phyloP scores from a whole-genome alignment of 306 rosid genomes.

The Vachellia pachyceras region DNA sequence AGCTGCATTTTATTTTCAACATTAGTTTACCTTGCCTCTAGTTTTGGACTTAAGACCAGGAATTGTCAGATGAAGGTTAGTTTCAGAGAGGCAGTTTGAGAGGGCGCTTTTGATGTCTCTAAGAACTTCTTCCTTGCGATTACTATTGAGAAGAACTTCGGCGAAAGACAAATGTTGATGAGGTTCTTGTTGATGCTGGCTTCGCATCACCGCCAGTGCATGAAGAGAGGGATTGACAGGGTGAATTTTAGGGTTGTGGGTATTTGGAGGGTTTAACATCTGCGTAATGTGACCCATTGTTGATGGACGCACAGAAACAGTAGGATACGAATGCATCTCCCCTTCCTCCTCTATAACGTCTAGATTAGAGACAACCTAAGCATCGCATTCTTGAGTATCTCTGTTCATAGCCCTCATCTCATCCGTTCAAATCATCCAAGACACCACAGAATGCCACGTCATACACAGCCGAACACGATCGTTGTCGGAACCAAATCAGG shows the following conservation, averaged over 20 bases:
- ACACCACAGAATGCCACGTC: not conserved
- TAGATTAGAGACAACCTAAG: not conserved
- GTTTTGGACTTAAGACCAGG: slow-evolving; percentile 83
- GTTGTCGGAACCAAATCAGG: too few relatives aligned
- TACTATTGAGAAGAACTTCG: slow-evolving; percentile 53
- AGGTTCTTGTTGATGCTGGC: slow-evolving; percentile 38
- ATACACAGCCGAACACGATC: too few relatives aligned
- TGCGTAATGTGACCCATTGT: slow-evolving; percentile 45
- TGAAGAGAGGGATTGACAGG: slow-evolving; percentile 18
- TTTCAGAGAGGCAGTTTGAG: slow-evolving; percentile 74
- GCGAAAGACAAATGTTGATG: slow-evolving; percentile 42
- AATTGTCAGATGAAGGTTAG: slow-evolving; percentile 76
- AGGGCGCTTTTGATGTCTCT: slow-evolving; percentile 50
- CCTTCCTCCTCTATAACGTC: not conserved
- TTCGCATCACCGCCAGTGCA: slow-evolving; percentile 41
- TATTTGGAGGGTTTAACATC: slow-evolving; percentile 70
- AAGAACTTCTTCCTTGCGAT: slow-evolving; percentile 55
- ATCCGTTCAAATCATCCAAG: not conserved
- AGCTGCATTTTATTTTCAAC: not conserved
- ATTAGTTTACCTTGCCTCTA: slow-evolving; percentile 77
- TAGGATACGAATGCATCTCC: not conserved
- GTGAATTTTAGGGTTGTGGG: slow-evolving; percentile 44
- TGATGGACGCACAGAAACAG: not conserved
- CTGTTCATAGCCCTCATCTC: not conserved
- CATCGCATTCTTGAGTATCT: not conserved